These are phyloP conservation scores for Lobosporangium transversale DNA, from an alignment of 192 early-diverging fungal genomes.

Conservation along the genomic window DNA sequence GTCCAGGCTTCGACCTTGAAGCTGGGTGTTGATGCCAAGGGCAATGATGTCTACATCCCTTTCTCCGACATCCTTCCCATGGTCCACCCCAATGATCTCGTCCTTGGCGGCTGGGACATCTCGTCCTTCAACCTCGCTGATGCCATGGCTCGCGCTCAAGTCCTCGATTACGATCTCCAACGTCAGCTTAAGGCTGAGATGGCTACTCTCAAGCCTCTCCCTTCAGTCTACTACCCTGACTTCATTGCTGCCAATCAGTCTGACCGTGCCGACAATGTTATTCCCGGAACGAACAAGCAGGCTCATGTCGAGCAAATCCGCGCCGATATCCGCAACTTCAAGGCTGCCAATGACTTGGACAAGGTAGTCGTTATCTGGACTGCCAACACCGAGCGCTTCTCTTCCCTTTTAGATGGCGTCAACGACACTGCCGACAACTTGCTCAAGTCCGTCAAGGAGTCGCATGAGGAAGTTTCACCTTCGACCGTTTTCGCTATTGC, in stretches of 20 bases:
- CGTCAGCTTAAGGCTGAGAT: conserved; percentile 89
- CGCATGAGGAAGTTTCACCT: conserved; percentile 93
- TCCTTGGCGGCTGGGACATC: conserved; percentile 99
- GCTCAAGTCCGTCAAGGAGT: conserved; percentile 78
- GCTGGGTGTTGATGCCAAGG: conserved; percentile 86
- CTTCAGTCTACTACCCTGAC: conserved; percentile 98
- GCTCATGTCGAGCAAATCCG: conserved; percentile 94
- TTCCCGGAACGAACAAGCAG: conserved; percentile 85
- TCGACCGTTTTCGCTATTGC: conserved; percentile 97
- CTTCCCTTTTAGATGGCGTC: conserved; percentile 86
- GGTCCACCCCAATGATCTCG: conserved; percentile 96
- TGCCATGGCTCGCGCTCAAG: conserved; percentile 94
- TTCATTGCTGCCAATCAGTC: conserved; percentile 99
- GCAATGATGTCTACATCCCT: conserved; percentile 92
- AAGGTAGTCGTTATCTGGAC: conserved; percentile 98
- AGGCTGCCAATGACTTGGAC: conserved; percentile 87
- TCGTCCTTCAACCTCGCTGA: conserved; percentile 85
- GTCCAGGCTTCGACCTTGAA: conserved; percentile 96
- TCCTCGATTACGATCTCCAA: conserved; percentile 96
- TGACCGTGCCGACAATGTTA: conserved; percentile 94
- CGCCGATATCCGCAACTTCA: conserved; percentile 96
- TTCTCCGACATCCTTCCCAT: conserved; percentile 95
- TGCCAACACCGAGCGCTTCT: conserved; percentile 97
- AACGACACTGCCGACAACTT: conserved; percentile 98
- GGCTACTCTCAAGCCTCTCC: conserved; percentile 83